phyloP scores from a whole-genome alignment of 2,329 filamentous ascomycete genomes.

The Tothia fuscella region DNA sequence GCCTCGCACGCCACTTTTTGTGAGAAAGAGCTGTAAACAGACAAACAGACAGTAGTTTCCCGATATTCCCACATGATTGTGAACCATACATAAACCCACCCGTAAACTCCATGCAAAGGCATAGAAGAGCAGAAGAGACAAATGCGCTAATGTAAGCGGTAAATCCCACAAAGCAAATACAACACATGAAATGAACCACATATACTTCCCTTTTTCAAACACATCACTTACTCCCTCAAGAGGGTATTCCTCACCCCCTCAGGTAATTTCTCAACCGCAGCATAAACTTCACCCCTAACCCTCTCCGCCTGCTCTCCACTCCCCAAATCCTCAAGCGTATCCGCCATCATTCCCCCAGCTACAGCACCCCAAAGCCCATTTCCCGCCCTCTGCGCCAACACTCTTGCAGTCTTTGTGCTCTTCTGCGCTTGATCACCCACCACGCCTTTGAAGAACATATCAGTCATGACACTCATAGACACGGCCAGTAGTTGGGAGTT shows the following conservation, averaged over 20 bases:
- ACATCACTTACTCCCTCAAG: background rate
- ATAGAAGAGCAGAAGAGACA: no score
- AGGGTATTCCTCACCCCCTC: constrained; percentile 11
- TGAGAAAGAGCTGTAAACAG: no score
- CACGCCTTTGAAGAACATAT: constrained; percentile 68
- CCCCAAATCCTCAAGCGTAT: constrained; percentile 63
- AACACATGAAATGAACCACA: background rate
- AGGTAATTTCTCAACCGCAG: constrained; percentile 16
- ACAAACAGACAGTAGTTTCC: no score
- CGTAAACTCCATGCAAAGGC: no score
- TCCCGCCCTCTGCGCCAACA: constrained; percentile 41
- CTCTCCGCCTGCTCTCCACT: constrained; percentile 40
- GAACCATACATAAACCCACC: no score
- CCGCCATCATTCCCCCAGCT: constrained; percentile 63
- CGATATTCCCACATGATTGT: no score
- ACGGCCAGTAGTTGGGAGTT: constrained; percentile 78
- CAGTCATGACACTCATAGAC: constrained; percentile 74
- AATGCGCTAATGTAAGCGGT: no score
- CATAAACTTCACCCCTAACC: constrained; percentile 32
- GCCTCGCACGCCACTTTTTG: no score
- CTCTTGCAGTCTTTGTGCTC: constrained; percentile 36
- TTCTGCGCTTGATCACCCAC: constrained; percentile 51
- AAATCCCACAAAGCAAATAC: background rate
- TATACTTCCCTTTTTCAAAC: background rate
- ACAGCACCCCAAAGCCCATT: constrained; percentile 42